A percentile compares a stretch with the other conserved stretches of the same genome.
Conservation (phyloP, 2,329 filamentous ascomycete genomes). For the Exutisphaerella laricina region DNA sequence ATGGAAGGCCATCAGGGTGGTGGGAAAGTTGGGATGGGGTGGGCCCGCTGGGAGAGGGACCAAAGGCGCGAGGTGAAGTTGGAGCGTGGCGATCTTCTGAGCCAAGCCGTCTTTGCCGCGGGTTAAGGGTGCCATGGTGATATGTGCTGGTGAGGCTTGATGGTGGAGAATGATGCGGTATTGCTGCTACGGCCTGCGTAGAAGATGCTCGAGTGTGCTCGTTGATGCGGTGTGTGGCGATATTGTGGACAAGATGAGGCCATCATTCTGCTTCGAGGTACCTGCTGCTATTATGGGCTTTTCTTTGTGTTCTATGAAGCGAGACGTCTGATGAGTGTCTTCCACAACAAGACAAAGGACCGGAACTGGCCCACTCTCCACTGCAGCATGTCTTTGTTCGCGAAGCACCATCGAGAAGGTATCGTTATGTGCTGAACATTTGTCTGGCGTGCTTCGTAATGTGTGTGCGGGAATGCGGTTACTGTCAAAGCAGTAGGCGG, state of each 20-base stretch:
- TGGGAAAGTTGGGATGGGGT: conserved; percentile 61
- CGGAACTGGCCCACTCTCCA: neutral
- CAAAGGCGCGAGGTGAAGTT: conserved; percentile 60
- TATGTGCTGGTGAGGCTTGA: conserved; percentile 1
- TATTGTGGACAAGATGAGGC: conserved; percentile 2
- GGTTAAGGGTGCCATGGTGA: conserved; percentile 29
- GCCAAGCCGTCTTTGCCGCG: conserved; percentile 41
- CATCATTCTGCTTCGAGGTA: neutral
- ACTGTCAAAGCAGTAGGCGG: too few relatives aligned
- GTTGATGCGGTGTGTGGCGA: neutral
- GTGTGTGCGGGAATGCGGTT: too few relatives aligned
- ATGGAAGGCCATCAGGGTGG: conserved; percentile 64
- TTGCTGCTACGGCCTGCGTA: conserved; percentile 20
- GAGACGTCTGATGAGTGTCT: conserved; percentile 1
- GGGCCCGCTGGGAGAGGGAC: conserved; percentile 52
- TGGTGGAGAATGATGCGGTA: too few relatives aligned
- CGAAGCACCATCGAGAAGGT: too few relatives aligned
- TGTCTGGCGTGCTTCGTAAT: too few relatives aligned
- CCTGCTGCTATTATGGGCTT: conserved; percentile 5
- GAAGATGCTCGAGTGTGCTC: conserved; percentile 5
- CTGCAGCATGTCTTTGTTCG: neutral
- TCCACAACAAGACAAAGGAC: conserved; percentile 2
- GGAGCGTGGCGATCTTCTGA: conserved; percentile 60
- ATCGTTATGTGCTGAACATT: too few relatives aligned
- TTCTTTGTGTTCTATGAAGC: conserved; percentile 12